Evolutionary conservation across 345 rosid genomes (phyloP).

Genomic region (Citrus inodora): DNA sequence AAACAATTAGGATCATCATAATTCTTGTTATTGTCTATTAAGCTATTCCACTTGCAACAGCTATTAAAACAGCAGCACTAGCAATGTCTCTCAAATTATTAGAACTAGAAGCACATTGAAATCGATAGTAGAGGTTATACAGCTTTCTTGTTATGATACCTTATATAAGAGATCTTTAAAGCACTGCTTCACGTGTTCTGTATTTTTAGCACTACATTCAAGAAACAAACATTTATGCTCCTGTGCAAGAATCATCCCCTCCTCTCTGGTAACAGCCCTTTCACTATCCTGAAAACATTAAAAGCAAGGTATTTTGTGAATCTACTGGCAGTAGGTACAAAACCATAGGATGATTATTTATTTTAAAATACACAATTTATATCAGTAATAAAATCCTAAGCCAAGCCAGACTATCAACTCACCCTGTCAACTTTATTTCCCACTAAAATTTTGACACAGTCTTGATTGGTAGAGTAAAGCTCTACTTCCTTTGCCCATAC

Average conservation of each 20-base stretch:
- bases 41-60: neutral
- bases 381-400: neutral
- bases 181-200: slow-evolving; percentile 65
- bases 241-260: slow-evolving; percentile 76
- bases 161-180: slow-evolving; percentile 66
- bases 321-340: neutral
- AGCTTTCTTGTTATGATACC: slow-evolving; percentile 32
- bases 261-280: slow-evolving; percentile 78
- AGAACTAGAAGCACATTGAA: neutral
- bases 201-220: slow-evolving; percentile 82
- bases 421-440: slow-evolving; percentile 90
- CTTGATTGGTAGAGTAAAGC: slow-evolving; percentile 71
- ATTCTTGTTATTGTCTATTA: neutral
- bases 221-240: slow-evolving; percentile 67
- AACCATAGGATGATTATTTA: neutral
- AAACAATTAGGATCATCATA: neutral
- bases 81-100: neutral
- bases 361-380: neutral
- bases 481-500: slow-evolving; percentile 88
- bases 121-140: neutral
- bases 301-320: neutral
- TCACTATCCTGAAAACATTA: slow-evolving; percentile 58
- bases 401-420: slow-evolving; percentile 18
- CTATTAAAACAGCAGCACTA: neutral
- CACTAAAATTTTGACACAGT: slow-evolving; percentile 70